Conservation (phyloP, 73 alveolate genomes). For the Paramecium biaurelia region DNA sequence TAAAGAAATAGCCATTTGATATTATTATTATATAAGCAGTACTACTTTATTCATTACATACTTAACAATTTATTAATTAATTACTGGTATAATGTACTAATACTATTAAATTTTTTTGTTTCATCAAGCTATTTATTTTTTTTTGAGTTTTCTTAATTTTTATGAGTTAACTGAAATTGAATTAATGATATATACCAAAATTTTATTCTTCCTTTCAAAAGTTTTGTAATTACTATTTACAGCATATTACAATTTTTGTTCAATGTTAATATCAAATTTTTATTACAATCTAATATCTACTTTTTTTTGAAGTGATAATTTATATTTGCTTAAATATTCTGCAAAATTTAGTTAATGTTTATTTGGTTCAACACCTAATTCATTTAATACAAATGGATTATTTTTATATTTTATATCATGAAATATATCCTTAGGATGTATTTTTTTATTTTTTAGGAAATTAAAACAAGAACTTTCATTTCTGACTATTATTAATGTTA, state of each 20-base stretch:
- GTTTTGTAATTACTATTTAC: not conserved
- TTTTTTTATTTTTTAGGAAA: not conserved
- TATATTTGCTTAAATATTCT: not conserved
- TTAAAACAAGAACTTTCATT: constrained; percentile 21
- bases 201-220: not conserved
- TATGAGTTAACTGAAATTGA: not conserved
- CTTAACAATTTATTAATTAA: not conserved
- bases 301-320: not conserved
- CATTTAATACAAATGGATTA: not conserved
- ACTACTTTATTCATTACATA: not conserved
- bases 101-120: not conserved
- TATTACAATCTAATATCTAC: not conserved
- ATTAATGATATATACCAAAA: not conserved
- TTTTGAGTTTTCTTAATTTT: not conserved
- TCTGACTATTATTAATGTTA: not conserved
- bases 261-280: not conserved
- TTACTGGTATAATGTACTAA: not conserved
- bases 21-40: not conserved
- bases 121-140: not conserved
- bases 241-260: not conserved
- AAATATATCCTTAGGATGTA: constrained; percentile 21
- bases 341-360: not conserved
- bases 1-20: too few species aligned
- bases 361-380: not conserved
- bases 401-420: not conserved